Conservation (phyloP, 306 rosid species). For the Dryas drummondii region DNA sequence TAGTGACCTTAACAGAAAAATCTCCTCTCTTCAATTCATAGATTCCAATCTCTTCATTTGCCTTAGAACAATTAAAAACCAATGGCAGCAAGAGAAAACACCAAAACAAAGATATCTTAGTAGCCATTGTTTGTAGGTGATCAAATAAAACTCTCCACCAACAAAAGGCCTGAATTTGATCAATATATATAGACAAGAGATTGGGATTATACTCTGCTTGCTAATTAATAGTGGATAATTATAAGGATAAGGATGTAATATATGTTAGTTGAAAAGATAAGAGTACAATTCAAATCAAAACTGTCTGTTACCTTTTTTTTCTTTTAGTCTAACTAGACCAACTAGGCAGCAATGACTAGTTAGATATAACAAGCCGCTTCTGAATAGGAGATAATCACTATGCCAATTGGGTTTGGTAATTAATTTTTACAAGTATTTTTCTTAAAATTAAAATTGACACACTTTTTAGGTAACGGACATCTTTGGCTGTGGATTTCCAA, state of each 20-base stretch:
- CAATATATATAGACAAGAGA: not conserved
- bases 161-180: not conserved
- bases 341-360: no score
- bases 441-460: no score
- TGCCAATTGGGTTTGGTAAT: no score
- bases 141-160: not conserved
- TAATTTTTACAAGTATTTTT: no score
- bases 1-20: constrained; percentile 31
- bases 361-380: no score
- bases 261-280: not conserved
- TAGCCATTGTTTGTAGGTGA: constrained; percentile 24
- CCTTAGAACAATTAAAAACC: constrained; percentile 2
- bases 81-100: constrained; percentile 15
- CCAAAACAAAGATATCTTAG: not conserved
- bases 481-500: not conserved
- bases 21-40: constrained; percentile 35
- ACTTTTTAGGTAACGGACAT: no score
- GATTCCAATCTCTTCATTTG: constrained; percentile 18
- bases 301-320: no score
- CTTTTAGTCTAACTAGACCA: no score
- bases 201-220: not conserved
- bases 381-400: no score
- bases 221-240: not conserved
- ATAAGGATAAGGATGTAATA: not conserved
- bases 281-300: not conserved